Evolutionary conservation across 2,329 filamentous ascomycete genomes (phyloP), one percentile per base, ranked within the genome.

Genomic region (Dactylellina haptotyla): DNA sequence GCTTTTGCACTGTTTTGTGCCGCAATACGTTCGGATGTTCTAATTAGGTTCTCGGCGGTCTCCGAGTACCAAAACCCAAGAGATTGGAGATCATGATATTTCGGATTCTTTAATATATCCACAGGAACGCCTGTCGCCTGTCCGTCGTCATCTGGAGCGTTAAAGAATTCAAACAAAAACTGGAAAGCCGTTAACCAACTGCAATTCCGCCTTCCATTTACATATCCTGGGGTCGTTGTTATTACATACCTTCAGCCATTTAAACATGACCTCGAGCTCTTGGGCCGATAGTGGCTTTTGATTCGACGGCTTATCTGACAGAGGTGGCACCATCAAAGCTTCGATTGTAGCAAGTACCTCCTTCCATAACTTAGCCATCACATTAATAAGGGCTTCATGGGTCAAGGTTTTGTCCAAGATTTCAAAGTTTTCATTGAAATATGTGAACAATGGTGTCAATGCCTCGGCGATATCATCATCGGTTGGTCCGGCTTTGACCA

Each of bases 1-100:
- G 86, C 85, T 28, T 90, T 87, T 72, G 91, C 87, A 8, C 90
- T 90, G 2, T 90, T 96, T 41, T 93, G 92, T 1, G 91, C 89
- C 2, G 93, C 94, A 91, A 99, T 99, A 64, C 92, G 88, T 81
- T 99, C 95, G 1, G 92, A 97, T n/a, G 92, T 96, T 56, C 94
- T 90, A 77, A 98, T 92, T 10, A 99, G 86, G 77, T 91, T 93
- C 74, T 96, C 91, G 0, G 93, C 96, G 30, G 90, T 87, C 79
- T 98, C 93, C 79, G 95, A 96, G 84, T 99, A 99, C 85, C 98
- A 99, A 85, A 98, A 99, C 83, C 97, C 96, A 75, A 99, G 87
- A 75, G 92, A 94, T 76, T 95, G 92, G 61, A 99, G 87, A 81
- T 99, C 95, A 83, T 97, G 93, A 84, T 97, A 99, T 85, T 99